Conservation (phyloP, 208 protist species). For the Zelonia costaricensis region DNA sequence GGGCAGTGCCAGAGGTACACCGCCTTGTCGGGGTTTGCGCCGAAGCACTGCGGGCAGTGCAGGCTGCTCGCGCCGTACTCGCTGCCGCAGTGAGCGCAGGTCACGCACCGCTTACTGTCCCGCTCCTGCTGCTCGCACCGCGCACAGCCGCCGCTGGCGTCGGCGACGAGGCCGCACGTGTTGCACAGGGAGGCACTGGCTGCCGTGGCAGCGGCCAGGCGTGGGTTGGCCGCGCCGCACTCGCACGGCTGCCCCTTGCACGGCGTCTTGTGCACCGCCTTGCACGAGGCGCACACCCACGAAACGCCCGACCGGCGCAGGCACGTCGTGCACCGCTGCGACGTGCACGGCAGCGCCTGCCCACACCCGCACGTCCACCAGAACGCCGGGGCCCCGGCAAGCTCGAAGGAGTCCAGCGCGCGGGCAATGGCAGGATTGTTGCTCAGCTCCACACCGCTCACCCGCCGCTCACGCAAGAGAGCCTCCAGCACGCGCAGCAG, state of each 20-base stretch:
- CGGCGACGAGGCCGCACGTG: constrained; percentile 36
- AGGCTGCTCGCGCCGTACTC: constrained; percentile 38
- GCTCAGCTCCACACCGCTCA: constrained; percentile 49
- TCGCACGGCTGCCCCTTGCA: constrained; percentile 19
- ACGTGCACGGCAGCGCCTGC: constrained; percentile 40
- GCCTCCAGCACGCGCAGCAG: constrained; percentile 28
- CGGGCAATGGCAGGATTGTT: constrained; percentile 53
- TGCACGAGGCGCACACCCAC: constrained; percentile 61
- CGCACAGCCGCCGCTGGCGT: constrained; percentile 18
- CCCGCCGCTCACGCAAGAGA: constrained; percentile 27
- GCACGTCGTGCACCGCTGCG: constrained; percentile 68
- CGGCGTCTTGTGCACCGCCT: constrained; percentile 1
- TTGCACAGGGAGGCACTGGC: constrained; percentile 29
- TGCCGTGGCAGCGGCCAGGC: constrained; percentile 14
- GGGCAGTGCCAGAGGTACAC: constrained; percentile 72
- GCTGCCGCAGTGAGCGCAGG: constrained; percentile 39
- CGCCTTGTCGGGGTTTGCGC: constrained; percentile 28
- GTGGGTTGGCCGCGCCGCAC: constrained; percentile 26
- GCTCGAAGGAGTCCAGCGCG: constrained; percentile 48
- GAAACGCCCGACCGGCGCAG: constrained; percentile 39
- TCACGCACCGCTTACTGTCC: constrained; percentile 1
- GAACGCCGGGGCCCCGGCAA: constrained; percentile 43
- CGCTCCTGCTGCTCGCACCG: constrained; percentile 27
- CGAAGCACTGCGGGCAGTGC: constrained; percentile 72
- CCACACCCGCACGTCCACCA: constrained; percentile 86